Evolutionary conservation across 257 asterid species (phyloP), one percentile per base, ranked within the genome.

Genomic region (Solanum habrochaites): DNA sequence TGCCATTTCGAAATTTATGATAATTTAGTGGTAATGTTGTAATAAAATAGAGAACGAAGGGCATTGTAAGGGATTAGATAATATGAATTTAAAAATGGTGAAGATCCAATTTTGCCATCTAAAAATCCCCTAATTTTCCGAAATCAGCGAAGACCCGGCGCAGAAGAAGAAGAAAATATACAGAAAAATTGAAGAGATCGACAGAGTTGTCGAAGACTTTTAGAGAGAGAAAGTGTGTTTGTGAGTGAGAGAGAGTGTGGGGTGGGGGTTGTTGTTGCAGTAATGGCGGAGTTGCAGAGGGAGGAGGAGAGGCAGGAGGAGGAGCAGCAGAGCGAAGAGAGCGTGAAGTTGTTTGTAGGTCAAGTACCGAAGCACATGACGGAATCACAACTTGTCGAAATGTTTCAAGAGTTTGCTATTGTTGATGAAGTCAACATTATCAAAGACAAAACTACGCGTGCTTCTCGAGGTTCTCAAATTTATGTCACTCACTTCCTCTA

Each of bases 281-380:
- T 86, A 92, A 95, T 95, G 98, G 98, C 98, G 97, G 99, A 93
- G 89, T 90, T 74, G 86, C 88, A 88, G 29, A 72, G 52, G 81
- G 81, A 85, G 86, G 66, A 77, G 52, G 82, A 70, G 81, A 58
- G 78, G 86, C 58, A 75, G 43, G 85, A 64, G 87, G 64, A 80
- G 87, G 64, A 80, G 84, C 75, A 88, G 87, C 90, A 90, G 84
- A 93, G 93, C 78, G 93, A 89, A 27, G 98, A 96, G 88, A 92
- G 98, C 91, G 99, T 97, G 89, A 97, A 97, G 98, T 92, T 97
- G 88, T 97, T 97, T 88, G 99, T 95, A 8, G 99, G 99, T 78
- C 99, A 97, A 91, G 98, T 96, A 90, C 99, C 99, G 72, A 97
- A 95, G 93, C 90, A 93, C 86, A 94, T 94, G 98, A 92, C 92